These are phyloP conservation scores for Henckelia pumila DNA, from an alignment of 257 asterid genomes.

Conservation along the genomic window DNA sequence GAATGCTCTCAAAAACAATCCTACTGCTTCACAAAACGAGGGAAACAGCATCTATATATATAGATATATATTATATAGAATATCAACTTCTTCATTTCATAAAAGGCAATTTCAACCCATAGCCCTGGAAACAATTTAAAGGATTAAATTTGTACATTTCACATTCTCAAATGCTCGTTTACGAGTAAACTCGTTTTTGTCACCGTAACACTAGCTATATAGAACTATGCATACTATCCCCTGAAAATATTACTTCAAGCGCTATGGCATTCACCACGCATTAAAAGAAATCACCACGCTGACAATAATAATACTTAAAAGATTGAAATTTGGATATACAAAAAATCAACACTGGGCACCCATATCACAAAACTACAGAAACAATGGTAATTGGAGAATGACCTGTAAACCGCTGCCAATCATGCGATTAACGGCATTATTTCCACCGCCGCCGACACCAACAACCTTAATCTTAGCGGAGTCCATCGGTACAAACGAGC, in stretches of 20 bases:
- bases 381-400: slow-evolving; percentile 15
- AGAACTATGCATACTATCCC: too few species aligned
- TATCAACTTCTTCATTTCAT: too few species aligned
- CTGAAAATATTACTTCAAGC: too few species aligned
- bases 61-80: too few species aligned
- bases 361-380: not conserved
- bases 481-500: slow-evolving; percentile 66
- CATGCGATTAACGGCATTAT: slow-evolving; percentile 98
- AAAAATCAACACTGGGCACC: too few species aligned
- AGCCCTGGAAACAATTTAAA: too few species aligned
- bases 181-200: not conserved
- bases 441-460: slow-evolving; percentile 98
- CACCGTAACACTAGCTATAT: too few species aligned
- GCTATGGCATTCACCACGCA: not conserved
- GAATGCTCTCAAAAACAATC: too few species aligned
- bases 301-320: not conserved
- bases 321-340: too few species aligned
- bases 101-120: too few species aligned
- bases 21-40: too few species aligned
- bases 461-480: slow-evolving; percentile 91
- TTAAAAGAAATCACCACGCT: not conserved
- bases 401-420: slow-evolving; percentile 94
- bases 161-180: not conserved
- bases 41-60: too few species aligned
- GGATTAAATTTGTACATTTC: not conserved